These are phyloP conservation scores for Cucumis hystrix DNA, from an alignment of 306 rosid genomes.

Conservation along the genomic window DNA sequence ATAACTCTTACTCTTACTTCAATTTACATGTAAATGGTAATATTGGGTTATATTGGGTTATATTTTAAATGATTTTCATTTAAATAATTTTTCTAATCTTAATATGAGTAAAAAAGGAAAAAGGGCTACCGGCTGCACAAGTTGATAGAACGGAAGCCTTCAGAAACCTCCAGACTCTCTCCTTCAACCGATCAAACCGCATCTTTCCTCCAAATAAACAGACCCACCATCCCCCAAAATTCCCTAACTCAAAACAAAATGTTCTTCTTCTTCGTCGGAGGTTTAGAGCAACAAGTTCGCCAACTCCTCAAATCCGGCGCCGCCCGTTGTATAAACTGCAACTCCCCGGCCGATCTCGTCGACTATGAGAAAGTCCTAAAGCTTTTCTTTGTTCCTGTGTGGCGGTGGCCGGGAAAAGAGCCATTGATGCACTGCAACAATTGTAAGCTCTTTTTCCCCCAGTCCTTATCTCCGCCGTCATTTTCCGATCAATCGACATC, in stretches of 20 bases:
- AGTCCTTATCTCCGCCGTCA: slow-evolving; percentile 33
- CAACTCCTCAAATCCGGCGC: slow-evolving; percentile 56
- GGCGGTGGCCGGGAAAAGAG: slow-evolving; percentile 80
- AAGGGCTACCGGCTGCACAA: background rate
- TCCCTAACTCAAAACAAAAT: background rate
- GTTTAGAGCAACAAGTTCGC: slow-evolving; percentile 58
- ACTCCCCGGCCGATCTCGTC: slow-evolving; percentile 51
- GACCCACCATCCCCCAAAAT: too few species aligned
- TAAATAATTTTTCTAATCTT: too few species aligned
- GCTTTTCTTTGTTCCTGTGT: slow-evolving; percentile 72
- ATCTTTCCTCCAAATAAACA: background rate
- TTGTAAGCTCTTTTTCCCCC: slow-evolving; percentile 56
- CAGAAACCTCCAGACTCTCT: background rate
- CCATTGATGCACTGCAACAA: slow-evolving; percentile 39
- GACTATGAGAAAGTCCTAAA: slow-evolving; percentile 70
- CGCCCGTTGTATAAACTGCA: slow-evolving; percentile 50
- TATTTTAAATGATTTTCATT: too few species aligned
- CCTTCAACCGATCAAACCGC: background rate
- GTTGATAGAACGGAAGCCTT: background rate
- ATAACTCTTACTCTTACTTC: too few species aligned
- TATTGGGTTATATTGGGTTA: too few species aligned
- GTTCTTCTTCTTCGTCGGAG: slow-evolving; percentile 83
- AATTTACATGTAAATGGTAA: too few species aligned
- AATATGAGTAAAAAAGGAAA: too few species aligned
- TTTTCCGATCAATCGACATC: slow-evolving; percentile 10